Percentiles rank a stretch among this genome's conserved stretches.
Conservation (phyloP, 805 yeast species). For the Yarrowia keelungensis region DNA sequence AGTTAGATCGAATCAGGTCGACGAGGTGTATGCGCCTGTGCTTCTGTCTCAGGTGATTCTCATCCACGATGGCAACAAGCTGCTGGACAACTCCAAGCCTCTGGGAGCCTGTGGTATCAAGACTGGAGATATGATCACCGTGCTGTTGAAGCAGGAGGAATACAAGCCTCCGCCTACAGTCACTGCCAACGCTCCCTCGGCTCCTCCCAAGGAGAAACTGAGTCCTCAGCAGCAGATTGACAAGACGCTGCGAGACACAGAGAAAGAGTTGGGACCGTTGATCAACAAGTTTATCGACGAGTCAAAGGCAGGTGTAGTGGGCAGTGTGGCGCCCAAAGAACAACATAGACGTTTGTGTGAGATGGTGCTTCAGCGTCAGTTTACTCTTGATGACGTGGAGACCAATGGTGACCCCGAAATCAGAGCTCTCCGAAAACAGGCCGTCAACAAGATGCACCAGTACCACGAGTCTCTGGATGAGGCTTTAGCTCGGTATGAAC, state of each 20-base stretch:
- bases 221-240: slow-evolving; percentile 46
- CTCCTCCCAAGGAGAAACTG: slow-evolving; percentile 37
- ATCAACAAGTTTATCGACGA: slow-evolving; percentile 42
- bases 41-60: slow-evolving; percentile 38
- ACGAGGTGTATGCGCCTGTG: slow-evolving; percentile 23
- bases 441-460: slow-evolving; percentile 48
- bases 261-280: slow-evolving; percentile 45
- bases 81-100: slow-evolving; percentile 55
- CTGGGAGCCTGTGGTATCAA: slow-evolving; percentile 60
- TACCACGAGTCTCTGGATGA: slow-evolving; percentile 48
- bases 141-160: slow-evolving; percentile 34
- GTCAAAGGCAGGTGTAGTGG: slow-evolving; percentile 42
- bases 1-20: slow-evolving; percentile 10
- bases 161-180: slow-evolving; percentile 18
- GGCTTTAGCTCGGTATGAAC: slow-evolving; percentile 4
- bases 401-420: slow-evolving; percentile 48
- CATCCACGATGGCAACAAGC: slow-evolving; percentile 44
- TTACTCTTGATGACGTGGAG: slow-evolving; percentile 50
- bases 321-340: slow-evolving; percentile 44
- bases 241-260: slow-evolving; percentile 44
- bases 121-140: slow-evolving; percentile 58
- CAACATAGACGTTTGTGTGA: slow-evolving; percentile 50
- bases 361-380: slow-evolving; percentile 49
- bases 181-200: slow-evolving; percentile 38
- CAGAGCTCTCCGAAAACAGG: slow-evolving; percentile 48